Percentiles rank a stretch among this genome's conserved stretches.
Conservation (phyloP, 2,329 filamentous ascomycete species). For the Fusarium torreyae region DNA sequence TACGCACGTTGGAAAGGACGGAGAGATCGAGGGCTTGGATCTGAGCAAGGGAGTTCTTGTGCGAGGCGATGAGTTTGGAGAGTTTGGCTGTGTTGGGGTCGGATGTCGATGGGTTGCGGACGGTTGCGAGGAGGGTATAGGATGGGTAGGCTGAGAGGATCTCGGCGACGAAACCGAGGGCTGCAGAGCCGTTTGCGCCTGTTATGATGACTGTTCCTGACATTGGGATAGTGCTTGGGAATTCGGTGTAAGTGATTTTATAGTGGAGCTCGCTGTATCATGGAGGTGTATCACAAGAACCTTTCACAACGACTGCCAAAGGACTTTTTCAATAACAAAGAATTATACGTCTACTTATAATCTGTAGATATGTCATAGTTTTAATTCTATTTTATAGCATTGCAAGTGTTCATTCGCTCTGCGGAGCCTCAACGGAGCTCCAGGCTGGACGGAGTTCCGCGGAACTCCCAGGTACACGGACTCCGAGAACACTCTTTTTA, state of each 20-base stretch:
- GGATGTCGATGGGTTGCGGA: constrained; percentile 50
- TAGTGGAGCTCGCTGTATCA: background rate
- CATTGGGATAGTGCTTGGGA: constrained; percentile 37
- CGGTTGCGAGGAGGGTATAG: constrained; percentile 52
- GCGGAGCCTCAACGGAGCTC: constrained; percentile 21
- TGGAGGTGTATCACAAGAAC: background rate
- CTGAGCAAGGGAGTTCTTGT: background rate
- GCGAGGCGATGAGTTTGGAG: constrained; percentile 36
- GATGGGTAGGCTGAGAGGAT: constrained; percentile 34
- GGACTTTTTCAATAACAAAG: too few relatives aligned
- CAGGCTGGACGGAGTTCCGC: constrained; percentile 30
- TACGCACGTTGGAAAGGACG: constrained; percentile 7
- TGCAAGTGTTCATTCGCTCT: background rate
- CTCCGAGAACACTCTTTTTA: background rate
- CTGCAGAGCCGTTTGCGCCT: constrained; percentile 57
- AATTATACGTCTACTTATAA: too few relatives aligned
- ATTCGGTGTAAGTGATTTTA: background rate
- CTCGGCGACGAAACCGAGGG: constrained; percentile 25
- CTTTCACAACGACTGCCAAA: background rate
- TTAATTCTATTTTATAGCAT: background rate
- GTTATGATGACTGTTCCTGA: constrained; percentile 56
- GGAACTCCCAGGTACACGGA: constrained; percentile 21
- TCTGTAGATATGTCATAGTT: background rate
- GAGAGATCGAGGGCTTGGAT: constrained; percentile 40
- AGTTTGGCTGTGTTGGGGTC: constrained; percentile 53